Conservation (phyloP, 805 yeast genomes). For the Myxozyma melibiosi region DNA sequence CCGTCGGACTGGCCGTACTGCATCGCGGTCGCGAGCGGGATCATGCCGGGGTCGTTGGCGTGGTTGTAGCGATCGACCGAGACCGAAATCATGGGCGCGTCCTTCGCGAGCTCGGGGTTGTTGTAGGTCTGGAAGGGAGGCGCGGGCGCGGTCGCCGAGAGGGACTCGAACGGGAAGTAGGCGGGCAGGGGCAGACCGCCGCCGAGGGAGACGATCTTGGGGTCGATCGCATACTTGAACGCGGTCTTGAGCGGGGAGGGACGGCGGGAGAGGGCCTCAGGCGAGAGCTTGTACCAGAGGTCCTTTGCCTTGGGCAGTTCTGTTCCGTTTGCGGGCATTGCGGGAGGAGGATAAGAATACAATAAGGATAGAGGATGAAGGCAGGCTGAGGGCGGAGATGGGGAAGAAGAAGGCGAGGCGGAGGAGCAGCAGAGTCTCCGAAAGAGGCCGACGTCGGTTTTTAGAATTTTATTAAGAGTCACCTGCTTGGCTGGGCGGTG, state of each 20-base stretch:
- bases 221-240: conserved; percentile 71
- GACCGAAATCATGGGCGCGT: conserved; percentile 39
- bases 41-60: conserved; percentile 52
- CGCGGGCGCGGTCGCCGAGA: conserved; percentile 67
- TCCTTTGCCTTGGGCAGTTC: conserved; percentile 59
- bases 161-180: conserved; percentile 86
- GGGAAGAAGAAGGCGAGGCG: no score
- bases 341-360: background rate
- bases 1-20: conserved; percentile 92
- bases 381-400: no score
- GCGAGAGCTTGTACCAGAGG: conserved; percentile 71
- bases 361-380: background rate
- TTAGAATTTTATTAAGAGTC: no score
- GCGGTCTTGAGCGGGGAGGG: conserved; percentile 83
- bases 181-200: conserved; percentile 94
- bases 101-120: conserved; percentile 33
- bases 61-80: conserved; percentile 48
- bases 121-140: conserved; percentile 82
- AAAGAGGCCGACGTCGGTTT: no score
- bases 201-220: conserved; percentile 83
- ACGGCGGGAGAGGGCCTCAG: conserved; percentile 73
- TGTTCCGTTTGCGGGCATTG: conserved; percentile 1
- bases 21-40: conserved; percentile 80
- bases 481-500: no score
- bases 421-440: no score